Evolutionary conservation across 1,284 basidiomycete species (phyloP).

Genomic region (Cystobasidium slooffiae): DNA sequence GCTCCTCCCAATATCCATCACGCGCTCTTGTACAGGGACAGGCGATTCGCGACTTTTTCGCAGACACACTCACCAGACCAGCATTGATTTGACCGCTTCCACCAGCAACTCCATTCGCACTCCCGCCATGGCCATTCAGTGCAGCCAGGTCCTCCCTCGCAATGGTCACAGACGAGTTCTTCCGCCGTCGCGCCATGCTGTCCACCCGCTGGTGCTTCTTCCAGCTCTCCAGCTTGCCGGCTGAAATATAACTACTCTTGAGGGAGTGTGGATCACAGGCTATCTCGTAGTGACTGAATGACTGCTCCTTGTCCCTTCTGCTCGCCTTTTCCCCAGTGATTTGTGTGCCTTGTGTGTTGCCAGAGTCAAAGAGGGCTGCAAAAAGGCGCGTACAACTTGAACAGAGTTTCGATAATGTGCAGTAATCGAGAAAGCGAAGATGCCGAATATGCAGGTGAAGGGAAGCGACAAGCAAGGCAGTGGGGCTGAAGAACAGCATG

Average conservation of each 20-base stretch:
- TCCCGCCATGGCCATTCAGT: conserved; percentile 27
- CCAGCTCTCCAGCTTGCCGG: conserved; percentile 36
- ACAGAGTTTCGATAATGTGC: background rate
- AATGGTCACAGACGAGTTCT: conserved; percentile 38
- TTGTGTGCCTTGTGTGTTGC: too few species aligned
- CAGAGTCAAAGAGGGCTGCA: background rate
- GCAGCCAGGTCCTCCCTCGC: conserved; percentile 41
- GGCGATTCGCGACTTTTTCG: background rate
- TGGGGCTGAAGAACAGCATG: too few species aligned
- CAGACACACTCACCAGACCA: conserved; percentile 28
- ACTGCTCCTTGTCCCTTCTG: too few species aligned
- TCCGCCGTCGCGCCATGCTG: conserved; percentile 41
- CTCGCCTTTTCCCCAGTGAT: too few species aligned
- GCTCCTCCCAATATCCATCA: background rate
- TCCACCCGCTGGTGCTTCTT: conserved; percentile 25
- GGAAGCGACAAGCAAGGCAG: background rate
- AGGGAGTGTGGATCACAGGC: background rate
- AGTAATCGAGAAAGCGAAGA: background rate
- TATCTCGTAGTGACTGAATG: background rate
- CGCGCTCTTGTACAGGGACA: background rate
- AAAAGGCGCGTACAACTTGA: background rate
- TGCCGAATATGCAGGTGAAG: background rate
- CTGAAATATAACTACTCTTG: background rate
- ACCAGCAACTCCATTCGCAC: conserved; percentile 13
- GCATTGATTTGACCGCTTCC: conserved; percentile 24